Conservation (phyloP, 106 monocot species). For the Dendrobium catenatum region DNA sequence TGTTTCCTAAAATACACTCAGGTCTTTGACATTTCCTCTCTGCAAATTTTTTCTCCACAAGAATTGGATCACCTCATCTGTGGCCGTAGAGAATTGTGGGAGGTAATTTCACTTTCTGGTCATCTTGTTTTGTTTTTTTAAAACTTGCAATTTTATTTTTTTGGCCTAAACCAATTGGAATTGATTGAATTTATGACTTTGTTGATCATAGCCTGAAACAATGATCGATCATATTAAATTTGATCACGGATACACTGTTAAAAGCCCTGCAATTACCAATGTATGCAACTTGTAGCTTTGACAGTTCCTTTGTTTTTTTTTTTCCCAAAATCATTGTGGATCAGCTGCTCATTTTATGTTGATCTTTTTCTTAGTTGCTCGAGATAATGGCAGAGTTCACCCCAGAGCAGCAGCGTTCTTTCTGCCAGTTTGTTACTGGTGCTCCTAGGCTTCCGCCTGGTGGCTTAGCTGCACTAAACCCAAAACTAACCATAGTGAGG, state of each 20-base stretch:
- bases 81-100: slow-evolving; percentile 89
- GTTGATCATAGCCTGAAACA: slow-evolving; percentile 57
- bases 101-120: slow-evolving; percentile 38
- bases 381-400: slow-evolving; percentile 92
- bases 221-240: slow-evolving; percentile 92
- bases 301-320: background rate
- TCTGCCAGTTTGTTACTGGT: slow-evolving; percentile 96
- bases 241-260: slow-evolving; percentile 93
- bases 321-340: background rate
- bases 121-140: background rate
- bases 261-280: slow-evolving; percentile 78
- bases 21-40: slow-evolving; percentile 81
- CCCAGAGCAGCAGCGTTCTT: slow-evolving; percentile 80
- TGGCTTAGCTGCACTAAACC: slow-evolving; percentile 83
- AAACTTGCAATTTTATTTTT: background rate
- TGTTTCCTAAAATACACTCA: slow-evolving; percentile 16
- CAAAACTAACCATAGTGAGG: slow-evolving; percentile 94
- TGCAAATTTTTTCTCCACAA: slow-evolving; percentile 88
- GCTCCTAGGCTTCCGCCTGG: slow-evolving; percentile 92
- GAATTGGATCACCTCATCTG: slow-evolving; percentile 92
- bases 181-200: background rate
- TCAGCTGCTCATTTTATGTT: slow-evolving; percentile 1
- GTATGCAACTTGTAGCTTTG: slow-evolving; percentile 26
- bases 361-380: slow-evolving; percentile 48
- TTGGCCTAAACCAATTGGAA: background rate